Base-by-base conservation (phyloP, 495 filamentous ascomycete species). In the Penicillium mononematosum region DNA sequence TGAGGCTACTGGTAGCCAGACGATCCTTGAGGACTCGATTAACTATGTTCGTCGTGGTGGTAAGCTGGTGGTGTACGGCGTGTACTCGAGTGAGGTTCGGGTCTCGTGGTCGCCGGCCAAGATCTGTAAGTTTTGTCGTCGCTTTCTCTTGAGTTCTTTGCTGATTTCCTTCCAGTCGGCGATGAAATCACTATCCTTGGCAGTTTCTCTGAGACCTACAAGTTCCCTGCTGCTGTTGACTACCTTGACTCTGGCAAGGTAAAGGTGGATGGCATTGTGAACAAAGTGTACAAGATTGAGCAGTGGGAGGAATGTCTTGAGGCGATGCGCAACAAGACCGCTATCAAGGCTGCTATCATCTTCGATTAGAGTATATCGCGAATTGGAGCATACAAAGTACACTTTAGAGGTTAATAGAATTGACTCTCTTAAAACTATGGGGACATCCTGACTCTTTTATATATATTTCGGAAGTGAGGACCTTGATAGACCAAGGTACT, bases 151-250 rank as follows among this genome's bases (percentile, higher is more conserved):
- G 27, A 24, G 9, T 31, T 45, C 14, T 12, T 41, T 31, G 32
- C 53, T 55, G n/a, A 55, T 27, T 45, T 5, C 1, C 14, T 29
- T 31, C 20, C 50, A 74, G 74, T 75, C 53, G 71, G 71, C 46
- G 75, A 85, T 61, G 86, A 88, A 64, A 88, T 89, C 63, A 88
- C 83, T 57, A 86, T 90, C 58, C 70, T 89, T 39, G 85, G 85
- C 27, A 85, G 79, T 38, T 89, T 88, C 77, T 85, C 80, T 29
- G 84, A 89, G 64, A 83, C 83, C 16, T 86, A 86, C 75, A 88
- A 88, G 78, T 90, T 87, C 79, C 85, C 86, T 4, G 80, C 85
- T 29, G 86, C 86, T 8, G 83, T 89, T 57, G 81, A 85, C 71
- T 88, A 88, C 70, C 78, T 87, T 36, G 86, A 88, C 63, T 81